These are phyloP conservation scores for Tolypocladium album DNA, from an alignment of 2,329 filamentous ascomycete species.

Conservation along the genomic window DNA sequence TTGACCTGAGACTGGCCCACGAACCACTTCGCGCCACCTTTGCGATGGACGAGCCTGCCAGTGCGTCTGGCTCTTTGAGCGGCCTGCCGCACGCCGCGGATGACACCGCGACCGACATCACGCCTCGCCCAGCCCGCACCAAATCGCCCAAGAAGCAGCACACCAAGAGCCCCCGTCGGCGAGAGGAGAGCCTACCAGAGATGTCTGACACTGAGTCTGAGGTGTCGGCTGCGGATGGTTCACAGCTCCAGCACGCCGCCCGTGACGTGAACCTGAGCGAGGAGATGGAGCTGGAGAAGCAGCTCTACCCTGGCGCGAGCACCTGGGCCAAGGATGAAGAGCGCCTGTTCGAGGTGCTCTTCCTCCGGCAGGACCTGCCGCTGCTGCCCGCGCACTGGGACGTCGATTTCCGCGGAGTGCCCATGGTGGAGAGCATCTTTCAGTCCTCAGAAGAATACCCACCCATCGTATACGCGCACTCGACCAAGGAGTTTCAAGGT, in stretches of 20 bases:
- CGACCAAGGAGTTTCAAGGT: slow-evolving; percentile 25
- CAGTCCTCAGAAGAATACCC: slow-evolving; percentile 15
- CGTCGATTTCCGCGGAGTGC: slow-evolving; percentile 28
- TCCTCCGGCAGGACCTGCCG: slow-evolving; percentile 27
- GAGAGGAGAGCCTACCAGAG: background rate
- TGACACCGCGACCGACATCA: background rate
- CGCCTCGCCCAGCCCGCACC: background rate
- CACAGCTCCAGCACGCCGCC: background rate
- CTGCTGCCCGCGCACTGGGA: slow-evolving; percentile 29
- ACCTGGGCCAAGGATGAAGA: slow-evolving; percentile 42
- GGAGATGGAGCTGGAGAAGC: slow-evolving; percentile 34
- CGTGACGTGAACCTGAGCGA: slow-evolving; percentile 6
- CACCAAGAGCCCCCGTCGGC: background rate
- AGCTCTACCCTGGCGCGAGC: slow-evolving; percentile 28
- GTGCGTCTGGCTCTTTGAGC: background rate
- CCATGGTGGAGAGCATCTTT: slow-evolving; percentile 26
- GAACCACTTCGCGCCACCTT: background rate
- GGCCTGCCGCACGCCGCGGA: background rate
- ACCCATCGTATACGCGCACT: slow-evolving; percentile 27
- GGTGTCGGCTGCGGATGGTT: background rate
- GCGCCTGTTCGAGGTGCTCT: slow-evolving; percentile 29
- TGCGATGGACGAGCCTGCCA: background rate
- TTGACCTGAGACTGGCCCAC: background rate
- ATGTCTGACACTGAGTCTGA: background rate
- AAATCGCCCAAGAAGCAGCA: background rate